phyloP scores from a whole-genome alignment of 495 filamentous ascomycete genomes.

The Penicillium ochrochloron region DNA sequence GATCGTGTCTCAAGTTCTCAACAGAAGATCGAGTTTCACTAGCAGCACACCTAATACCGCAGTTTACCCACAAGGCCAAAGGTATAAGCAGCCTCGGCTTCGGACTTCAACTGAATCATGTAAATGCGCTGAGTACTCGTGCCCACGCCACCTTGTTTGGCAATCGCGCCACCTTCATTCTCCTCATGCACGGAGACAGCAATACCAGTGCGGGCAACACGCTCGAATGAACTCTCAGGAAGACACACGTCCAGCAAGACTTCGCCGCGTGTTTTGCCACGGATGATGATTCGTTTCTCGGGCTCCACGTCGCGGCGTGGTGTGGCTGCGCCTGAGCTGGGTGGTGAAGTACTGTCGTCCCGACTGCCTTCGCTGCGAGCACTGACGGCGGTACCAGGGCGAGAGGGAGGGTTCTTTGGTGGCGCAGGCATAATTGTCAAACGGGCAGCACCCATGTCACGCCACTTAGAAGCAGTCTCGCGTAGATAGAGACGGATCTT shows the following conservation, averaged over 20 bases:
- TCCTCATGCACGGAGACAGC: conserved; percentile 88
- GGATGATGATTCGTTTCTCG: conserved; percentile 83
- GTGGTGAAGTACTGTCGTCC: conserved; percentile 29
- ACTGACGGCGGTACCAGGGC: conserved; percentile 39
- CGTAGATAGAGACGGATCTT: conserved; percentile 83
- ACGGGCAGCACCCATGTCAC: conserved; percentile 83
- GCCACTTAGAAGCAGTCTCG: conserved; percentile 79
- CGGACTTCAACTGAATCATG: conserved; percentile 79
- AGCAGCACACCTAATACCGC: conserved; percentile 48
- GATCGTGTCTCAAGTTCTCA: not conserved
- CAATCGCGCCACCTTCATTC: conserved; percentile 68
- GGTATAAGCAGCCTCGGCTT: conserved; percentile 63
- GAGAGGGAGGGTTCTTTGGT: conserved; percentile 48
- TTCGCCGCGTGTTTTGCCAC: conserved; percentile 66
- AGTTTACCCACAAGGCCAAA: conserved; percentile 66
- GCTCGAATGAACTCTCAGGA: conserved; percentile 80
- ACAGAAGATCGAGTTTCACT: not conserved
- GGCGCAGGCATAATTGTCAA: conserved; percentile 78
- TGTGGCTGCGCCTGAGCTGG: conserved; percentile 42
- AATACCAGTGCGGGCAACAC: conserved; percentile 81
- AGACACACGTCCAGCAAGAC: conserved; percentile 83
- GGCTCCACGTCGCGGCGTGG: conserved; percentile 45
- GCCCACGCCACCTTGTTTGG: conserved; percentile 70
- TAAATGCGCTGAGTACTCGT: conserved; percentile 73
- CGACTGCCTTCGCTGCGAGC: conserved; percentile 31